phyloP scores from a whole-genome alignment of 495 filamentous ascomycete species.

The Xylaria telfairii region DNA sequence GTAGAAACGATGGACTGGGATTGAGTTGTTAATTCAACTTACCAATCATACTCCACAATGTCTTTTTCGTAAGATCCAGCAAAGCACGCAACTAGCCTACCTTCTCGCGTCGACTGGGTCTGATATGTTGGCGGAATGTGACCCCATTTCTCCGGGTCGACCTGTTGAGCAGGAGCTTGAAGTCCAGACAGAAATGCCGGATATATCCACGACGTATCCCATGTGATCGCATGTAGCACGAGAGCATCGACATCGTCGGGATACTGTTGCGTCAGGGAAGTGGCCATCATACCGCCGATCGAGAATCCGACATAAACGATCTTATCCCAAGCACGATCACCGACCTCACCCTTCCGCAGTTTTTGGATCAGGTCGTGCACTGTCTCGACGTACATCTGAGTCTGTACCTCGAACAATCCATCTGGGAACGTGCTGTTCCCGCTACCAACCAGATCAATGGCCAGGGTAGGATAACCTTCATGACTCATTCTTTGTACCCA shows the following conservation, averaged over 20 bases:
- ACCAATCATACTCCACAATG: conserved; percentile 29
- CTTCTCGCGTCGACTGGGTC: conserved; percentile 29
- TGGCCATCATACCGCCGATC: conserved; percentile 29
- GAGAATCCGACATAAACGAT: conserved; percentile 31
- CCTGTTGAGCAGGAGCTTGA: conserved; percentile 31
- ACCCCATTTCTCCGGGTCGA: conserved; percentile 30
- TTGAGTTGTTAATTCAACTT: neutral
- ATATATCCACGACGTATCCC: conserved; percentile 28
- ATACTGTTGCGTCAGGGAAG: conserved; percentile 30
- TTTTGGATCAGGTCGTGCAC: conserved; percentile 34
- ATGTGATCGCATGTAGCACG: conserved; percentile 28
- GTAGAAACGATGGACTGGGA: neutral
- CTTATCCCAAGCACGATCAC: conserved; percentile 24
- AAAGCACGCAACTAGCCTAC: conserved; percentile 31
- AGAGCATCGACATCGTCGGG: conserved; percentile 31
- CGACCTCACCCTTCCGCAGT: conserved; percentile 27
- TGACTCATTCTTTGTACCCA: conserved; percentile 30
- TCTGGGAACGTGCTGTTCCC: conserved; percentile 35
- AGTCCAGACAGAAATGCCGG: conserved; percentile 33
- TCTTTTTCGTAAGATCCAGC: conserved; percentile 26
- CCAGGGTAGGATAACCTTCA: conserved; percentile 34
- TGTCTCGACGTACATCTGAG: conserved; percentile 37
- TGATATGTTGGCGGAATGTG: conserved; percentile 25
- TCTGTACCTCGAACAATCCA: conserved; percentile 33
- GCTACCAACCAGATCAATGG: conserved; percentile 29